phyloP scores from a whole-genome alignment of 2,329 filamentous ascomycete genomes.

The Penicillium sp. region DNA sequence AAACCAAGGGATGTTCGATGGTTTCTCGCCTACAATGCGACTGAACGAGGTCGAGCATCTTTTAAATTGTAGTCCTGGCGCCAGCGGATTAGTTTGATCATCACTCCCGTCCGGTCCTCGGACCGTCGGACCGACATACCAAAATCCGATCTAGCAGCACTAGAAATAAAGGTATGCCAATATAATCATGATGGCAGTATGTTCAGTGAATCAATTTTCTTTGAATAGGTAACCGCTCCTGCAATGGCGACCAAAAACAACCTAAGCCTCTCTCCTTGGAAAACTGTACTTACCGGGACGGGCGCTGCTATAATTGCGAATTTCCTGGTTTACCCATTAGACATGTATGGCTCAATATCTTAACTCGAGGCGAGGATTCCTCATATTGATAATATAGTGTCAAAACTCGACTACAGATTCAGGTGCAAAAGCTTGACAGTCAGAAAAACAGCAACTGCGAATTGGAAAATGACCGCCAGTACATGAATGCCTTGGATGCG shows the following conservation, averaged over 20 bases:
- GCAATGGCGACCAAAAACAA: conserved; percentile 3
- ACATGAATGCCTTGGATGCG: background rate
- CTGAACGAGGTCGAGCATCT: conserved; percentile 21
- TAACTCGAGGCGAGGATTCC: background rate
- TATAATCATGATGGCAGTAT: background rate
- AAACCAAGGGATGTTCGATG: conserved; percentile 5
- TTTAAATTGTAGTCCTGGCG: conserved; percentile 19
- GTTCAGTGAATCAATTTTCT: background rate
- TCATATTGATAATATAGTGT: background rate
- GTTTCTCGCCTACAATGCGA: conserved; percentile 16
- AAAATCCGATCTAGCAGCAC: background rate
- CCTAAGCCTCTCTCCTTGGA: conserved; percentile 10
- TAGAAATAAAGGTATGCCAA: background rate
- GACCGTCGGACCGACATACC: background rate
- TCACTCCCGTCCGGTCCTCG: background rate
- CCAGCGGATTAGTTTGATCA: conserved; percentile 5
- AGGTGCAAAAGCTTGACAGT: conserved; percentile 2
- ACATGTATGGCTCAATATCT: conserved; percentile 8
- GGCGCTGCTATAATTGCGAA: conserved; percentile 14
- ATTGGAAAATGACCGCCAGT: background rate
- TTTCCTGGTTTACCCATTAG: conserved; percentile 12
- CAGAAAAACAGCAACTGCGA: background rate
- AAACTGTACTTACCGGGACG: conserved; percentile 11
- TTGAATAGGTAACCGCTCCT: too few relatives aligned
- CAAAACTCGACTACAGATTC: conserved; percentile 15